A percentile compares a stretch with the other conserved stretches of the same genome.
phyloP scores from a whole-genome alignment of 2,329 filamentous ascomycete species.

The Xylariaceae sp. region DNA sequence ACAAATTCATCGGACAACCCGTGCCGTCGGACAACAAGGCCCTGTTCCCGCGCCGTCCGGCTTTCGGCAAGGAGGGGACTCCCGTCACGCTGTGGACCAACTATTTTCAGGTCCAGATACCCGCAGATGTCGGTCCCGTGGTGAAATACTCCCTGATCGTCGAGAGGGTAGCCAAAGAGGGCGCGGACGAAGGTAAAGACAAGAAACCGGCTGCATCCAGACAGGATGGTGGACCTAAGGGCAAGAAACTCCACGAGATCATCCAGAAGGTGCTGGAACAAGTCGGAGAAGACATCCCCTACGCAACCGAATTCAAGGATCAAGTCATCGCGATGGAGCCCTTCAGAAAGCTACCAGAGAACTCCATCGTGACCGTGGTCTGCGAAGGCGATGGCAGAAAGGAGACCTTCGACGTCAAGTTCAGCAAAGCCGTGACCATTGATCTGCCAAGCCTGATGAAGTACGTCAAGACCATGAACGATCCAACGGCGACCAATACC shows the following conservation, averaged over 20 bases:
- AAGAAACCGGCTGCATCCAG: neutral
- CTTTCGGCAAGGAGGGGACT: conserved; percentile 42
- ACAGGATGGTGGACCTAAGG: conserved; percentile 29
- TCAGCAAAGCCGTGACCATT: conserved; percentile 38
- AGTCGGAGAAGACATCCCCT: conserved; percentile 31
- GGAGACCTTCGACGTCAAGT: conserved; percentile 38
- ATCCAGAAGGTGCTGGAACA: conserved; percentile 36
- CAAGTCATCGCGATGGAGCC: conserved; percentile 40
- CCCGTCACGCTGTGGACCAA: conserved; percentile 47
- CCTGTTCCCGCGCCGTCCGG: conserved; percentile 43
- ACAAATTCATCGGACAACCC: conserved; percentile 35
- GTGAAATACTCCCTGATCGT: conserved; percentile 44
- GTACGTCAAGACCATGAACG: conserved; percentile 42
- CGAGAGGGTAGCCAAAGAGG: conserved; percentile 10
- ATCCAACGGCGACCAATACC: conserved; percentile 41
- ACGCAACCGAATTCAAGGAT: conserved; percentile 48
- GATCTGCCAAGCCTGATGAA: conserved; percentile 38
- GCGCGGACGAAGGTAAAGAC: conserved; percentile 8
- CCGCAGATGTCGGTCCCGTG: conserved; percentile 28
- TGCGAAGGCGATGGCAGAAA: conserved; percentile 34
- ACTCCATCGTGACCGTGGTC: conserved; percentile 33
- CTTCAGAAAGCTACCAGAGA: conserved; percentile 33
- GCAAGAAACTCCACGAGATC: conserved; percentile 41
- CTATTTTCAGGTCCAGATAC: conserved; percentile 44
- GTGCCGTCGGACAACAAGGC: conserved; percentile 5